Evolutionary conservation across 2,329 filamentous ascomycete species (phyloP).

Genomic region (Trichothecium roseum): DNA sequence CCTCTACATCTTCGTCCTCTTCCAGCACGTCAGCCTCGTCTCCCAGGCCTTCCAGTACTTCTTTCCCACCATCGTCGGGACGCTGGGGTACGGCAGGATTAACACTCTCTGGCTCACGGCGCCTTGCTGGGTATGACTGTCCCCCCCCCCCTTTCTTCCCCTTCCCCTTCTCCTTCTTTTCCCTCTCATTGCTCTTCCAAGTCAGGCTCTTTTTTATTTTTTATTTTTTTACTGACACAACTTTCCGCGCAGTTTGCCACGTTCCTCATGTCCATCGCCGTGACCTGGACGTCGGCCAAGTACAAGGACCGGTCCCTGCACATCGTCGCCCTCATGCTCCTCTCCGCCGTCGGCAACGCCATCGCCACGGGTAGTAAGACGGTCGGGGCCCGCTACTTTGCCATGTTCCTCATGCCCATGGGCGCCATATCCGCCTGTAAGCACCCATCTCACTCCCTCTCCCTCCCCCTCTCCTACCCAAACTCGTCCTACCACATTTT

Average conservation of each 20-base stretch:
- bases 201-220: too few species aligned
- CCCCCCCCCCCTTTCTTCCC: not conserved
- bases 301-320: conserved; percentile 46
- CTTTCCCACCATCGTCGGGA: conserved; percentile 54
- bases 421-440: conserved; percentile 37
- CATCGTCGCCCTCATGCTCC: conserved; percentile 39
- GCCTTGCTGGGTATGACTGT: conserved; percentile 42
- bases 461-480: not conserved
- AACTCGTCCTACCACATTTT: not conserved
- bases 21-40: conserved; percentile 41
- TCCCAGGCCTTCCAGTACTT: conserved; percentile 53
- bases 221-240: not conserved
- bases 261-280: conserved; percentile 40
- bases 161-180: not conserved
- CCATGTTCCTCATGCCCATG: conserved; percentile 52
- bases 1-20: conserved; percentile 41
- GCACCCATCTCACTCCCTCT: too few species aligned
- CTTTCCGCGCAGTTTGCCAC: conserved; percentile 31
- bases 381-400: conserved; percentile 45
- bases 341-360: conserved; percentile 43
- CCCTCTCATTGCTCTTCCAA: not conserved
- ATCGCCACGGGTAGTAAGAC: conserved; percentile 41
- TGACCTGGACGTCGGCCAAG: conserved; percentile 43
- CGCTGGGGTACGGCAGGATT: conserved; percentile 44
- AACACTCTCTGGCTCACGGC: conserved; percentile 46